Evolutionary conservation across 257 asterid species (phyloP).

Genomic region (Coffea canephora): DNA sequence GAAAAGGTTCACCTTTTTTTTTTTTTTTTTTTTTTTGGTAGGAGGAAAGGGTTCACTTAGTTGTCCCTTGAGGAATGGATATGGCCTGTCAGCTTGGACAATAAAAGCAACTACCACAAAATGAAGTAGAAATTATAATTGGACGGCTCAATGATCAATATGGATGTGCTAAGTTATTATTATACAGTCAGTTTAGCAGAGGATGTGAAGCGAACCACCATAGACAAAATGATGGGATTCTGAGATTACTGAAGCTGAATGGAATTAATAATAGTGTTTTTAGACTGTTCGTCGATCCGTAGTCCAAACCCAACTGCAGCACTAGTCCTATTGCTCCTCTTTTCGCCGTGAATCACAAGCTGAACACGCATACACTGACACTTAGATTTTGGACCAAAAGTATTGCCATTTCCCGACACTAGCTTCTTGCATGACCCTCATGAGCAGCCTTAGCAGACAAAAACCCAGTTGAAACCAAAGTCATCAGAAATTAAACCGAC

Average conservation of each 20-base stretch:
- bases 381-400: slow-evolving; percentile 6
- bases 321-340: background rate
- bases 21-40: no score
- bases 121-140: background rate
- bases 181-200: background rate
- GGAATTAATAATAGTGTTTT: background rate
- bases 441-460: slow-evolving; percentile 2
- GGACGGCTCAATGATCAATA: slow-evolving; percentile 4
- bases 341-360: background rate
- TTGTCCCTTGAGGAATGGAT: background rate
- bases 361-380: slow-evolving; percentile 2
- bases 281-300: slow-evolving; percentile 11
- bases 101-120: background rate
- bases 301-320: background rate
- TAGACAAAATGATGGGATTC: background rate
- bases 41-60: background rate
- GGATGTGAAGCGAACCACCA: background rate
- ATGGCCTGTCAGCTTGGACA: background rate
- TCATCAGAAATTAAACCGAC: background rate
- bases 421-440: background rate
- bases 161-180: background rate
- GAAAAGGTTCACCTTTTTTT: no score
- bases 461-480: background rate
- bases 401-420: slow-evolving; percentile 14
- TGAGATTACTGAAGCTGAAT: background rate